Evolutionary conservation across 2,329 filamentous ascomycete genomes (phyloP).

Genomic region (Pseudogymnoascus sp.): DNA sequence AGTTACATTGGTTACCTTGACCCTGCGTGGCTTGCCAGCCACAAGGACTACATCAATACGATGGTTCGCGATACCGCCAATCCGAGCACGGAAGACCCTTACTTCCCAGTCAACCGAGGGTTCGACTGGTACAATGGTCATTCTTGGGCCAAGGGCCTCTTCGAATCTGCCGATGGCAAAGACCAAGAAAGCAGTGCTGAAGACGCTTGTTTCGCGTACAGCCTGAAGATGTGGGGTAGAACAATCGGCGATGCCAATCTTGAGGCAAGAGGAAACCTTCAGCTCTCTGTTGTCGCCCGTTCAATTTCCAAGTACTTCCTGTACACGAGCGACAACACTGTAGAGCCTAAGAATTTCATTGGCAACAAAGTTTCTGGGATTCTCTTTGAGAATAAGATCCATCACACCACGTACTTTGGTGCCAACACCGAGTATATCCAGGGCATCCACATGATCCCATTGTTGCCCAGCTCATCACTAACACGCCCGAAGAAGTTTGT

Average conservation of each 20-base stretch:
- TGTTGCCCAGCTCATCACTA: conserved; percentile 45
- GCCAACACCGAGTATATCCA: conserved; percentile 61
- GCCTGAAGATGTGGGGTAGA: conserved; percentile 87
- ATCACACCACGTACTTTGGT: conserved; percentile 88
- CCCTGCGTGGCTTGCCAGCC: conserved; percentile 60
- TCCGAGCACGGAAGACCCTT: conserved; percentile 57
- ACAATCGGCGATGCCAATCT: conserved; percentile 68
- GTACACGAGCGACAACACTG: conserved; percentile 59
- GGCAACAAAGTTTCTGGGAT: conserved; percentile 66
- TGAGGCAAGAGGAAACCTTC: conserved; percentile 69
- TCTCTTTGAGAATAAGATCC: conserved; percentile 89
- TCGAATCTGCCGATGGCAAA: conserved; percentile 64
- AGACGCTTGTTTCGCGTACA: conserved; percentile 80
- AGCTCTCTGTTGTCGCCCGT: conserved; percentile 70
- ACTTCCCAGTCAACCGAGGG: conserved; percentile 71
- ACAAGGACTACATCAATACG: conserved; percentile 73
- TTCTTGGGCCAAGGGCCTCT: conserved; percentile 81
- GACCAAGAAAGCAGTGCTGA: conserved; percentile 85
- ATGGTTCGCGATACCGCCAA: conserved; percentile 80
- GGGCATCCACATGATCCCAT: conserved; percentile 32
- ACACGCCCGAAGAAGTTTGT: conserved; percentile 64
- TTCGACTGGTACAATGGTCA: conserved; percentile 97
- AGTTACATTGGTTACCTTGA: conserved; percentile 77
- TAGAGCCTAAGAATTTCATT: conserved; percentile 68
- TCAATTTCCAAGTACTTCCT: conserved; percentile 76